These are phyloP conservation scores for Smittium culicis DNA, from an alignment of 371 early-diverging fungal genomes.

Conservation along the genomic window DNA sequence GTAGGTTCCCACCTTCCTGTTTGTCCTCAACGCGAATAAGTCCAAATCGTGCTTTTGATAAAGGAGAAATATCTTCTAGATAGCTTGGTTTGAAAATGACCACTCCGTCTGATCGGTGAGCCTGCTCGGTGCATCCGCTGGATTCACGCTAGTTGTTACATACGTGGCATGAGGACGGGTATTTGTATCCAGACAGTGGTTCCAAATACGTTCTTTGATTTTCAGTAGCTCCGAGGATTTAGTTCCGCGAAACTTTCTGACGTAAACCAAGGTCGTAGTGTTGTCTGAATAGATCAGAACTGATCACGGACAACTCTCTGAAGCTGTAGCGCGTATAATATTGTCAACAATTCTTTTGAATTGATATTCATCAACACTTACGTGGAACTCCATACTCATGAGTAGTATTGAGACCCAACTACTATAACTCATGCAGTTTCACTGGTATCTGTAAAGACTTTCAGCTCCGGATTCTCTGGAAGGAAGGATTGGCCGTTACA, in stretches of 20 bases:
- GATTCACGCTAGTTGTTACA: not conserved
- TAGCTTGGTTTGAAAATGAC: not conserved
- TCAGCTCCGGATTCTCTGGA: not conserved
- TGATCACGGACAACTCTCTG: not conserved
- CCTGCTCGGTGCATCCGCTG: not conserved
- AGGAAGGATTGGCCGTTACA: not conserved
- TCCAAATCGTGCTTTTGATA: not conserved
- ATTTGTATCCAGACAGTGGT: not conserved
- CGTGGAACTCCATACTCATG: not conserved
- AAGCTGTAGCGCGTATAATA: slow-evolving; percentile 2
- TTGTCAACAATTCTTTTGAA: not conserved
- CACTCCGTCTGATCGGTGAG: not conserved
- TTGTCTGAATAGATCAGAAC: slow-evolving; percentile 4
- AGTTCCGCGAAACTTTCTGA: not conserved
- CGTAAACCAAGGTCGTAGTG: slow-evolving; percentile 5
- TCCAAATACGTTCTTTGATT: not conserved
- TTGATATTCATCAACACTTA: not conserved
- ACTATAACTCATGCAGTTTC: not conserved
- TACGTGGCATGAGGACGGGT: not conserved
- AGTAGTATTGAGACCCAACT: not conserved
- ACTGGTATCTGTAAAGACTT: not conserved
- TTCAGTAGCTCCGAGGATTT: not conserved
- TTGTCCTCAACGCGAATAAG: not conserved
- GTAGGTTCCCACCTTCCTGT: not conserved
- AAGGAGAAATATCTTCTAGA: not conserved